Evolutionary conservation across 1,139 yeast species (phyloP), one percentile per base, ranked within the genome.

Genomic region (Blastobotrys apis): DNA sequence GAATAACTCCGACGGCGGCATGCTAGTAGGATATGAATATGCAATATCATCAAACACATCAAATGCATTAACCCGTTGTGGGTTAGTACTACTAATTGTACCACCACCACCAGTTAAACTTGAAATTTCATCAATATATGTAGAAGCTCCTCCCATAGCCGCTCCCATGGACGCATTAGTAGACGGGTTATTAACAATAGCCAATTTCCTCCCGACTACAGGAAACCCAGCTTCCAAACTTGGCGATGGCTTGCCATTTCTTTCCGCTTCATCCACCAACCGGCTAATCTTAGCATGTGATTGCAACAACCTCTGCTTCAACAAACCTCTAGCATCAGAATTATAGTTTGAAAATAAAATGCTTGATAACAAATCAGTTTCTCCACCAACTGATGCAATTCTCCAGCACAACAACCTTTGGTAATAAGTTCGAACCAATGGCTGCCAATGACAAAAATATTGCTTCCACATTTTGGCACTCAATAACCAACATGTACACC

Each of bases 21-120:
- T 39, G 25, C 37, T 23, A n/a, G 45, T 42, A 1, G 61, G 60
- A 39, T 56, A 75, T 1, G 83, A 74, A 59, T 84, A 84, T 22
- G 83, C 78, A 1, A 86, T 81, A 54, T 83, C 92, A 60, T 84
- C 94, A 53, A 84, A 77, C 4, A 84, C 76, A 55, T 84, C 94
- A 63, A 73, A 84, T 1, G 88, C 79, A 61, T 81, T 59, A 13
- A 60, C 55, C 4, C 66, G 53, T 15, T 53, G 52, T 13, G 48
- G 47, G 13, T 30, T 22, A 12, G 13, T 12, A 9, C 29, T 12
- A n/a, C 21, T 4, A n/a, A 51, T 53, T 15, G 51, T 23, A 12
- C 37, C 16, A 4, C 19, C 5, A 5, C n/a, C 21, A 5, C 31
- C 15, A 17, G 25, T 29, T 20, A 33, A n/a, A 23, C 15, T 22